Evolutionary conservation across 345 rosid genomes (phyloP).

Genomic region (Barbarea vulgaris): DNA sequence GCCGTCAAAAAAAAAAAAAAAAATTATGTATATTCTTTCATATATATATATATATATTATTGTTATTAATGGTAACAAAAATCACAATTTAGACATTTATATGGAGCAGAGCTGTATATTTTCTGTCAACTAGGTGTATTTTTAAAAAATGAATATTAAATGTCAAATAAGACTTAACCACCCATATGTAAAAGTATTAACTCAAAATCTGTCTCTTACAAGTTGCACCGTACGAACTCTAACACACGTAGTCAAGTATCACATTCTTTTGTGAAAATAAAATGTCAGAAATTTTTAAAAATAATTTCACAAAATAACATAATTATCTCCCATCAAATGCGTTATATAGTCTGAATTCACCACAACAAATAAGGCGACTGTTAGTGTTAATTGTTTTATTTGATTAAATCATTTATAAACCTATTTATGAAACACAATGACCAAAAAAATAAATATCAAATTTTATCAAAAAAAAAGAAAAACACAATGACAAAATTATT

Average conservation of each 20-base stretch:
- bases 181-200: slow-evolving; percentile 25
- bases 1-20: too few species aligned
- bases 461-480: too few species aligned
- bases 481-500: too few species aligned
- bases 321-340: not conserved
- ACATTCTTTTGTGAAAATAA: not conserved
- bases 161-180: slow-evolving; percentile 13
- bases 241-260: slow-evolving; percentile 12
- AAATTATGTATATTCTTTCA: slow-evolving; percentile 10
- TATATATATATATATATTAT: too few species aligned
- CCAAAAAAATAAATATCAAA: too few species aligned
- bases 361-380: not conserved
- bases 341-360: not conserved
- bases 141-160: not conserved
- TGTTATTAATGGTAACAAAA: not conserved
- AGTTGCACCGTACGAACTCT: slow-evolving; percentile 7
- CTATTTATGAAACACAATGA: not conserved
- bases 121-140: slow-evolving; percentile 37
- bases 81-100: slow-evolving; percentile 14
- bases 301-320: not conserved
- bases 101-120: slow-evolving; percentile 32
- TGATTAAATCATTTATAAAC: not conserved
- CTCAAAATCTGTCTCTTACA: slow-evolving; percentile 26
- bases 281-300: not conserved
- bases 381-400: not conserved